Percentiles rank a stretch among this genome's conserved stretches.
These are phyloP conservation scores for Colletotrichum plurivorum DNA, from an alignment of 2,329 filamentous ascomycete species.

Conservation along the genomic window DNA sequence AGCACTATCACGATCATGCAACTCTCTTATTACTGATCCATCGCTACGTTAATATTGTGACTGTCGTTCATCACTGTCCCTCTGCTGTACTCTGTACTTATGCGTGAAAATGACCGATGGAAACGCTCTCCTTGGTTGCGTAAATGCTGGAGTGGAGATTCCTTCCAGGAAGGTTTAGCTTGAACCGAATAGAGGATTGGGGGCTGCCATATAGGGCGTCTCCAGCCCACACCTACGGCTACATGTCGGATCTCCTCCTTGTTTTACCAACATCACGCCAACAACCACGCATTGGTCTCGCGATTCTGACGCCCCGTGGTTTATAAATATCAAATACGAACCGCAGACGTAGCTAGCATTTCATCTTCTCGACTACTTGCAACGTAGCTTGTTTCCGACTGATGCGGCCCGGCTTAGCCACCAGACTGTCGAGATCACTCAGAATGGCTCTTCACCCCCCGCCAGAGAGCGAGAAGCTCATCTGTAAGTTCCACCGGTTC, in stretches of 20 bases:
- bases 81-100: not conserved
- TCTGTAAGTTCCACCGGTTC: conserved; percentile 57
- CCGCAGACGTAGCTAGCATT: not conserved
- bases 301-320: not conserved
- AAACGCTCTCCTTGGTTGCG: too few relatives aligned
- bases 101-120: too few relatives aligned
- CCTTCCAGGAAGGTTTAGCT: too few relatives aligned
- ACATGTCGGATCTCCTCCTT: not conserved
- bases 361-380: not conserved
- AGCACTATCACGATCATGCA: too few relatives aligned
- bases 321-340: not conserved
- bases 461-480: conserved; percentile 60
- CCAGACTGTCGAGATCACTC: conserved; percentile 36
- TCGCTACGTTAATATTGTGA: too few relatives aligned
- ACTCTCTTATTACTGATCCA: too few relatives aligned
- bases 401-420: conserved; percentile 32
- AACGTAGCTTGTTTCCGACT: not conserved
- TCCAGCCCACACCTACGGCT: too few relatives aligned
- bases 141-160: too few relatives aligned
- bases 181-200: too few relatives aligned
- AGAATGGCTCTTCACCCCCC: conserved; percentile 62
- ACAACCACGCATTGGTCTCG: conserved; percentile 4
- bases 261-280: conserved; percentile 13
- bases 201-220: too few relatives aligned
- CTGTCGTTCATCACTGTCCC: not conserved